Percentiles rank a stretch among this genome's conserved stretches.
These are phyloP conservation scores for Boletus sp. DNA, from an alignment of 1,284 basidiomycete genomes.

Conservation along the genomic window DNA sequence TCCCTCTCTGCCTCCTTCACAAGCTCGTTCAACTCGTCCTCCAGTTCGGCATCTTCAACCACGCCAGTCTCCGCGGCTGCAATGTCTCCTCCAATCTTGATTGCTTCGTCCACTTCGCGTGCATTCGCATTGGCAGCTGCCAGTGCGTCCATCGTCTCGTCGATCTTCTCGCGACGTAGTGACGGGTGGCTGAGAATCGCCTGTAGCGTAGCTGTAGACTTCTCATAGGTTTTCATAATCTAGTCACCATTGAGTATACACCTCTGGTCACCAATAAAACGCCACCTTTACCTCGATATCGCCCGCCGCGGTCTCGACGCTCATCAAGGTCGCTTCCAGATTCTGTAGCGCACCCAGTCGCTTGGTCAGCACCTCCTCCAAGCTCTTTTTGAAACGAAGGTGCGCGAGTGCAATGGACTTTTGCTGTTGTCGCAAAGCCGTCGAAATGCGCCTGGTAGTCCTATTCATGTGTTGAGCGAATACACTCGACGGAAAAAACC, in stretches of 20 bases:
- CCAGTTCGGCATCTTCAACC: slow-evolving; percentile 61
- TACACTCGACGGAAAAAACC: not conserved
- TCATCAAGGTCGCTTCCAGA: slow-evolving; percentile 71
- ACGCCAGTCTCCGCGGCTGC: slow-evolving; percentile 48
- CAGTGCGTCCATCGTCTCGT: slow-evolving; percentile 83
- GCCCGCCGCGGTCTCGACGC: slow-evolving; percentile 83
- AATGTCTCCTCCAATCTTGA: slow-evolving; percentile 62
- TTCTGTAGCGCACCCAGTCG: slow-evolving; percentile 72
- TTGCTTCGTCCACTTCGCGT: slow-evolving; percentile 76
- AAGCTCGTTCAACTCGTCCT: slow-evolving; percentile 54
- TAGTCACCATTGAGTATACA: slow-evolving; percentile 33
- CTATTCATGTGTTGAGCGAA: slow-evolving; percentile 36
- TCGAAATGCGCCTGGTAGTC: slow-evolving; percentile 61
- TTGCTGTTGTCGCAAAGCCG: slow-evolving; percentile 63
- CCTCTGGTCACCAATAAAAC: not conserved
- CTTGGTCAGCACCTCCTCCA: slow-evolving; percentile 75
- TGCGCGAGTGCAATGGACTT: slow-evolving; percentile 73
- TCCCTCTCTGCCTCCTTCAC: slow-evolving; percentile 46
- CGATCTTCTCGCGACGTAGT: slow-evolving; percentile 72
- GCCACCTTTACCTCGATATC: slow-evolving; percentile 70
- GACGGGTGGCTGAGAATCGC: slow-evolving; percentile 76
- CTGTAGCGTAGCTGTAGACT: slow-evolving; percentile 73
- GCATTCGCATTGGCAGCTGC: slow-evolving; percentile 80
- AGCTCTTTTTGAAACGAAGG: slow-evolving; percentile 73
- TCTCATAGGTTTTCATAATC: slow-evolving; percentile 85